A percentile compares a stretch with the other conserved stretches of the same genome.
Evolutionary conservation across 2,329 filamentous ascomycete species (phyloP).

Genomic region (Colletotrichum abscissum): DNA sequence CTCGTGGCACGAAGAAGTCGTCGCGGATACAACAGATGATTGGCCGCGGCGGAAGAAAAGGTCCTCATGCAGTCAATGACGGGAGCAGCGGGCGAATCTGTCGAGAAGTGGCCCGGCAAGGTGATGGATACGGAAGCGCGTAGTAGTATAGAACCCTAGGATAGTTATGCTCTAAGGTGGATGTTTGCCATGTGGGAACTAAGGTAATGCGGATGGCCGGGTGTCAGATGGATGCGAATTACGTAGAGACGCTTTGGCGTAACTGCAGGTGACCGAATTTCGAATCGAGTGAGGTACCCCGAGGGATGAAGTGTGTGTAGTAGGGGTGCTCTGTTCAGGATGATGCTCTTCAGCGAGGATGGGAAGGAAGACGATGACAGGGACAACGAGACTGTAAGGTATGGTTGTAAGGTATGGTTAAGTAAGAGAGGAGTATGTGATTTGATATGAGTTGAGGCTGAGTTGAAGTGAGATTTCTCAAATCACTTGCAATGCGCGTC

Average conservation of each 20-base stretch:
- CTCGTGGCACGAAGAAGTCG: conserved; percentile 1
- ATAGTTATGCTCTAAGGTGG: conserved; percentile 5
- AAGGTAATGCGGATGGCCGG: background rate
- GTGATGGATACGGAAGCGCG: background rate
- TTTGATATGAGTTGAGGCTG: background rate
- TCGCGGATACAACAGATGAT: background rate
- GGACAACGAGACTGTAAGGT: background rate
- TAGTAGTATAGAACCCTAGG: background rate
- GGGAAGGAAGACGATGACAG: background rate
- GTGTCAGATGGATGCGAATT: background rate
- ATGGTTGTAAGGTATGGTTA: too few species aligned
- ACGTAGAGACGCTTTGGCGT: background rate
- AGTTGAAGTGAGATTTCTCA: background rate
- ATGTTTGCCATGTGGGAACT: background rate
- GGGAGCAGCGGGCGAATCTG: conserved; percentile 4
- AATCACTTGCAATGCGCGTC: background rate
- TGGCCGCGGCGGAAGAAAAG: conserved; percentile 34
- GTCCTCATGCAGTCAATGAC: conserved; percentile 33
- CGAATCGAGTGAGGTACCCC: background rate
- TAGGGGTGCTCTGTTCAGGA: background rate
- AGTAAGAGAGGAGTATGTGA: background rate
- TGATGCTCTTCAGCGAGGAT: background rate
- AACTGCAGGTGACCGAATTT: background rate
- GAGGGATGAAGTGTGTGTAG: too few species aligned
- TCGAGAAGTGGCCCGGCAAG: background rate